Evolutionary conservation across 495 filamentous ascomycete genomes (phyloP), one percentile per base, ranked within the genome.

Genomic region (Aspergillus funiculosus): DNA sequence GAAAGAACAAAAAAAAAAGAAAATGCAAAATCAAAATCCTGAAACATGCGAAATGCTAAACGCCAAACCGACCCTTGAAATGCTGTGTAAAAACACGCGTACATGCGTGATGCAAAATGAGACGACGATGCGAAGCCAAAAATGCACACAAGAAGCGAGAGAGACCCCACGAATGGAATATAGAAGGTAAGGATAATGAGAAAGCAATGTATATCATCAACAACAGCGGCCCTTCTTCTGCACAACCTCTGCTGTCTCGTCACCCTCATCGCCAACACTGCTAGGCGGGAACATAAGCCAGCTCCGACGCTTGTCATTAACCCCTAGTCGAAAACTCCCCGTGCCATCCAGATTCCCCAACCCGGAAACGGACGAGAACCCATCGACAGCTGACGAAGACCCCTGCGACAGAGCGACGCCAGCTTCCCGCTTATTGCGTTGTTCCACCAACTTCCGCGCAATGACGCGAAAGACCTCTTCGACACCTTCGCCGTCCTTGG

Each of bases 381-480:
- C 52, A 1, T 58, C 60, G 14, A 46, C 30, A 7, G 50, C 52
- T 0, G 56, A 52, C n/a, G 52, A 50, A 1, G 44, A 48, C 17
- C 49, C 48, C 14, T 48, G 47, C 20, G 58, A 62, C 24, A 61
- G 39, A 29, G 73, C 73, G 46, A 81, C 72, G 50, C 80, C 75
- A 29, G 82, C 79, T 59, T 68, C 59, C 8, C 70, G 63, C 32
- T 78, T 80, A 57, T 85, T 77, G 53, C 86, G 80, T 73, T 92
- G 88, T 72, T 96, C 91, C 22, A 98, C 91, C 44, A 98, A 73
- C 65, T 95, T 95, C 57, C 92, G 71, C 27, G 91, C 89, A 28
- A 96, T 92, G 13, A 96, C 91, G 0, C 89, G 78, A 54, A 98
- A 98, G 0, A 98, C 91, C 69, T 98, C 92, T 40, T 98, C 92